A percentile compares a stretch with the other conserved stretches of the same genome.
Evolutionary conservation across 2,329 filamentous ascomycete genomes (phyloP).

Genomic region (Aspergillus sp.): DNA sequence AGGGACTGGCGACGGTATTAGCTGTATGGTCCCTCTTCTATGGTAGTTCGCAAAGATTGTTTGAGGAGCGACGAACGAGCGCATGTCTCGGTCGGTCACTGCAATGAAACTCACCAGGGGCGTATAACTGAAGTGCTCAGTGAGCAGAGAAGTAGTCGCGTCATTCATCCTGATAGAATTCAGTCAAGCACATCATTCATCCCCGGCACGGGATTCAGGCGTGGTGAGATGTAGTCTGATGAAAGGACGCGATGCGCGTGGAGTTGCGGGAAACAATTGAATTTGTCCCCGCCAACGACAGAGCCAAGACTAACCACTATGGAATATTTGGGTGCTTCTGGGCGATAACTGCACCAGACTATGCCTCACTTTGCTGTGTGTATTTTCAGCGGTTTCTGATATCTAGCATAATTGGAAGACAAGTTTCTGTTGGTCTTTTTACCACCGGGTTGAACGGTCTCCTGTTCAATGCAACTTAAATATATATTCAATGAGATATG

Average conservation of each 20-base stretch:
- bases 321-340: too few relatives aligned
- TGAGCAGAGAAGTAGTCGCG: constrained; percentile 59
- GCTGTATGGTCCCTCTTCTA: neutral
- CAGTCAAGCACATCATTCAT: constrained; percentile 4
- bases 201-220: neutral
- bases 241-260: constrained; percentile 14
- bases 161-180: constrained; percentile 33
- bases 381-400: too few relatives aligned
- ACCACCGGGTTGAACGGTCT: too few relatives aligned
- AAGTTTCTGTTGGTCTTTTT: too few relatives aligned
- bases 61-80: neutral
- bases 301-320: too few relatives aligned
- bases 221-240: constrained; percentile 1
- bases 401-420: too few relatives aligned
- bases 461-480: too few relatives aligned
- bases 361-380: too few relatives aligned
- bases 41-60: neutral
- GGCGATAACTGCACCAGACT: too few relatives aligned
- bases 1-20: constrained; percentile 56
- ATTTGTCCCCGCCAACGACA: too few relatives aligned
- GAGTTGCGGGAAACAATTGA: constrained; percentile 1
- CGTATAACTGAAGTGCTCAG: constrained; percentile 92
- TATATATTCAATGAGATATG: too few relatives aligned
- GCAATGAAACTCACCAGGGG: constrained; percentile 61
- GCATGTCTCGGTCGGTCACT: neutral